Evolutionary conservation across 2,329 filamentous ascomycete genomes (phyloP).

Genomic region (Talaromyces amestolkiae): DNA sequence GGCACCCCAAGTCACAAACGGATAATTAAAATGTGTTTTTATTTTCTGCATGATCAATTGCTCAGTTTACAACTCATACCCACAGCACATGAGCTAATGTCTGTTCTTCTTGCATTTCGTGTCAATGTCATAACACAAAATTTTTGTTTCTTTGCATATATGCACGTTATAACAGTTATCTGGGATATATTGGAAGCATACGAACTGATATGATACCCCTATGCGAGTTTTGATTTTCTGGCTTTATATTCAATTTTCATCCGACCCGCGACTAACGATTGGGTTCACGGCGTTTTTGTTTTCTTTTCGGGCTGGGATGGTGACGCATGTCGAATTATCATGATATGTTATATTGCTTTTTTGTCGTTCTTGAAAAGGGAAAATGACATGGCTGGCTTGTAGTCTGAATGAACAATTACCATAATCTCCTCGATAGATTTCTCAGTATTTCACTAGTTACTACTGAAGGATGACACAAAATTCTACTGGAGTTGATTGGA

Average conservation of each 20-base stretch:
- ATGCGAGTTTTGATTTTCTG: slow-evolving; percentile 5
- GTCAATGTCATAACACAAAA: slow-evolving; percentile 4
- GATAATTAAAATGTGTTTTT: slow-evolving; percentile 4
- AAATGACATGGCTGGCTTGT: neutral
- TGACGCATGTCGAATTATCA: neutral
- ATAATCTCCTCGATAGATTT: neutral
- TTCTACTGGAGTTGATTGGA: too few relatives aligned
- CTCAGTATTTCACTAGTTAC: too few relatives aligned
- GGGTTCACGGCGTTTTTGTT: slow-evolving; percentile 3
- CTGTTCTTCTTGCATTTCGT: neutral
- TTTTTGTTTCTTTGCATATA: slow-evolving; percentile 4
- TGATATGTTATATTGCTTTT: neutral
- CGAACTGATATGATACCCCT: slow-evolving; percentile 20
- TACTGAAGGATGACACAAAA: too few relatives aligned
- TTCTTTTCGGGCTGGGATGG: neutral
- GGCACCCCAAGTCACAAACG: slow-evolving; percentile 32
- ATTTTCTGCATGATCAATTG: neutral
- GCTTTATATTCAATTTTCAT: neutral
- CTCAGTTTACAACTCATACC: neutral
- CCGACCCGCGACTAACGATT: slow-evolving; percentile 1
- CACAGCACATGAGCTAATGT: neutral
- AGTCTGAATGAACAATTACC: neutral
- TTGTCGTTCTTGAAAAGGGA: neutral
- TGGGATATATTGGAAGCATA: slow-evolving; percentile 19
- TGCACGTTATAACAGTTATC: slow-evolving; percentile 3